phyloP scores from a whole-genome alignment of 345 rosid genomes.

The Pistacia atlantica region DNA sequence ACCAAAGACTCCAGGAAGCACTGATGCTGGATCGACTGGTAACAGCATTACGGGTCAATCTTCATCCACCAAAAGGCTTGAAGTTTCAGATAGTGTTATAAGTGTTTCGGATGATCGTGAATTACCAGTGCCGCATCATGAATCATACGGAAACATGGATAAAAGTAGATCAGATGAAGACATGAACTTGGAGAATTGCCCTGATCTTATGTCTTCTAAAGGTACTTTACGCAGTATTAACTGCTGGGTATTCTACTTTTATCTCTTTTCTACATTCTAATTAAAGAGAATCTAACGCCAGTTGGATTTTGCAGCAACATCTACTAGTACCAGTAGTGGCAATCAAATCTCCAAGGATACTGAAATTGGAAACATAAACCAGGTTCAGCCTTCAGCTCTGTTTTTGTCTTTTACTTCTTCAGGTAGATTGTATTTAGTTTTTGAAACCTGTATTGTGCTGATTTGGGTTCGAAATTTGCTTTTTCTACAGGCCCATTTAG shows the following conservation, averaged over 20 bases:
- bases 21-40: constrained; percentile 28
- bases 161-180: constrained; percentile 24
- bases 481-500: constrained; percentile 4
- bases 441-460: background rate
- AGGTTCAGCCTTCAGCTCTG: constrained; percentile 26
- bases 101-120: constrained; percentile 11
- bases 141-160: constrained; percentile 28
- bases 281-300: background rate
- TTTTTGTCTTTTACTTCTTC: background rate
- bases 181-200: constrained; percentile 4
- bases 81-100: constrained; percentile 29
- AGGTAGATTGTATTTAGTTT: background rate
- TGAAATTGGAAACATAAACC: constrained; percentile 25
- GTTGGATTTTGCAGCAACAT: constrained; percentile 29
- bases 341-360: constrained; percentile 18
- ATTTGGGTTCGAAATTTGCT: background rate
- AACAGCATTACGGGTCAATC: constrained; percentile 15
- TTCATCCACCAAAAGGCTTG: constrained; percentile 30
- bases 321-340: constrained; percentile 19
- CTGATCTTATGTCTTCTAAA: constrained; percentile 18
- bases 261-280: background rate
- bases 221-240: constrained; percentile 25
- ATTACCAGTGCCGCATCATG: constrained; percentile 12
- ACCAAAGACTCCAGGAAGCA: constrained; percentile 29
- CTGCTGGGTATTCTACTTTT: background rate